A percentile compares a stretch with the other conserved stretches of the same genome.
Conservation (phyloP, 352 stramenopile species). For the Globisporangium spiculum region DNA sequence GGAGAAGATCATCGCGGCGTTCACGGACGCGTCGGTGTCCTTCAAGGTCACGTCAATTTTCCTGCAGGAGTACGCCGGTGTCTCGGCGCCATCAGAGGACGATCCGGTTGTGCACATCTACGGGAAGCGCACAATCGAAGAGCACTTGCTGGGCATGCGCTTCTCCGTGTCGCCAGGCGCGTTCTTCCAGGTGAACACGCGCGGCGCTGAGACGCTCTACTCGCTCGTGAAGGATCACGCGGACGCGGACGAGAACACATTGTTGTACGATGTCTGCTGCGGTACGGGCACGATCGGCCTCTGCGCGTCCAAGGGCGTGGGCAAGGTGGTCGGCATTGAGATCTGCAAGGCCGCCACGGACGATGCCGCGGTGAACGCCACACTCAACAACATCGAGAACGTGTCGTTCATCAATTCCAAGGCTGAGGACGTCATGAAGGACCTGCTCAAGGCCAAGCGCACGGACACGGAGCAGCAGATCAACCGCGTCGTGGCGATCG, state of each 20-base stretch:
- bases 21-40: slow-evolving; percentile 37
- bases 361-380: slow-evolving; percentile 86
- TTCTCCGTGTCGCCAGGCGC: slow-evolving; percentile 91
- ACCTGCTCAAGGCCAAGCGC: slow-evolving; percentile 66
- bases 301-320: slow-evolving; percentile 79
- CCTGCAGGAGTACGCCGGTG: slow-evolving; percentile 90
- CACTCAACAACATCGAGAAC: slow-evolving; percentile 83
- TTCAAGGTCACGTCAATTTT: slow-evolving; percentile 88
- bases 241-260: slow-evolving; percentile 64
- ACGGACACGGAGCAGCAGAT: slow-evolving; percentile 51
- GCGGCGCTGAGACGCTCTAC: slow-evolving; percentile 94
- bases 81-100: slow-evolving; percentile 87
- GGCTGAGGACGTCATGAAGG: slow-evolving; percentile 89
- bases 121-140: slow-evolving; percentile 71
- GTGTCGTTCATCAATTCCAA: slow-evolving; percentile 90
- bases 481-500: slow-evolving; percentile 91
- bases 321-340: slow-evolving; percentile 86
- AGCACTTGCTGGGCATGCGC: slow-evolving; percentile 82
- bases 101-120: slow-evolving; percentile 83
- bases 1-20: slow-evolving; percentile 35
- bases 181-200: slow-evolving; percentile 97
- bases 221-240: slow-evolving; percentile 91
- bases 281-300: slow-evolving; percentile 98
- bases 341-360: slow-evolving; percentile 89
- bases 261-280: slow-evolving; percentile 98